Evolutionary conservation across 1,284 basidiomycete species (phyloP), one percentile per base, ranked within the genome.

Genomic region (Rhodotorula mucilaginosa): DNA sequence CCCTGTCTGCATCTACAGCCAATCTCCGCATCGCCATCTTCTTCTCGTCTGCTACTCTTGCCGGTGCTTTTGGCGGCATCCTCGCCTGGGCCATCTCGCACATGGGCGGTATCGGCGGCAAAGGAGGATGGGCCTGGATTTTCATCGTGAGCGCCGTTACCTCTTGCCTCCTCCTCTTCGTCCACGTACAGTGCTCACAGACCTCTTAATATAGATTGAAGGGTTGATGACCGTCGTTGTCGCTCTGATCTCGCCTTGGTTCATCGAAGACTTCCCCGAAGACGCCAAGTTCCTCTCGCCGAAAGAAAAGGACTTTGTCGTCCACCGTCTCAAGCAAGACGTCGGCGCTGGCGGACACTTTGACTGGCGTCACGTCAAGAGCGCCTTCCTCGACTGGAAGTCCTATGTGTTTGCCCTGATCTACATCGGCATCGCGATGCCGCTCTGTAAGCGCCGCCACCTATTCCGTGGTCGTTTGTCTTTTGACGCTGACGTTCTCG

Each of bases 1-100:
- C n/a, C n/a, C n/a, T n/a, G n/a, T 48, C 7, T 26, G 12, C 21
- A 7, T 21, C 3, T 23, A 8, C 34, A 58, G 77, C 78, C 16
- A 78, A 79, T 54, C 61, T 81, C 54, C 79, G 83, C 2, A 81
- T 82, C 56, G 78, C 82, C 19, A 74, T 84, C 59, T 84, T 84
- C 80, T 84, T 84, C 71, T 81, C 80, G 6, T 81, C 82, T 7
- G 83, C 83, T 1, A 83, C 83, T 0, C 74, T 83, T 7, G 81
- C 81, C 1, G 83, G 83, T 21, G 82, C 81, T 0, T 83, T 82
- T n/a, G 74, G 74, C 6, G 75, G 75, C 4, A 21, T 76, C 2
- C 47, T 74, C 1, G 73, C 73, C 1, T 76, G 66, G 57, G 70
- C 59, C 2, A 51, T 74, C 12, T 46, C 54, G 12, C 44, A 60